Evolutionary conservation across 2,329 filamentous ascomycete genomes (phyloP), one percentile per base, ranked within the genome.

Genomic region (Whalleya microplaca): DNA sequence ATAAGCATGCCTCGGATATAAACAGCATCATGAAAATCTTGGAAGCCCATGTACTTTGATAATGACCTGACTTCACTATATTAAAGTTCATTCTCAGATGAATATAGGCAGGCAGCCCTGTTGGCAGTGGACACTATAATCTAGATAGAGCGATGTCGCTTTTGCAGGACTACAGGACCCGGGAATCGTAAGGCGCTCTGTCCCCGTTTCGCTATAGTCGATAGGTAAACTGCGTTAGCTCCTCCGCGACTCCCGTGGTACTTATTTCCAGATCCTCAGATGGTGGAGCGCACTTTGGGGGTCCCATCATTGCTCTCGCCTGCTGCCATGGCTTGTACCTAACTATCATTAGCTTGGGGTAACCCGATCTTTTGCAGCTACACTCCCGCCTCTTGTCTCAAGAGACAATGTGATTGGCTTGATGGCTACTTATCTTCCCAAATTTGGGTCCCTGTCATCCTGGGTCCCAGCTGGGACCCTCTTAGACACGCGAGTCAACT

Each of bases 391-490:
- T 18, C 45, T 57, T 20, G n/a, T 19, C 23, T 32, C 21, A 9
- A 29, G 29, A 27, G 16, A 18, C 9, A 19, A 21, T 58, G 37
- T 68, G 60, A 66, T 68, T 66, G 65, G 65, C 41, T 48, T 46
- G 37, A 53, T 53, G 58, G 45, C 45, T 58, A 59, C 52, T 62
- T 60, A 51, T 64, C 58, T 49, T 63, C 58, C 58, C 61, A 63
- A 58, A 55, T 65, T 56, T 57, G 53, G 56, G 47, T 52, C 58
- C 56, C 53, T 56, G 45, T 53, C 46, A 37, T 55, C 32, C 64
- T 50, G 51, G 64, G 46, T 55, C 57, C 56, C 58, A 62, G 58
- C 52, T 51, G 43, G 61, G 48, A 49, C 23, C 55, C 59, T 12
- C 14, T 42, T 59, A 54, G 48, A 53, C 23, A 53, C 37, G 53